Evolutionary conservation across 2,329 filamentous ascomycete species (phyloP), one percentile per base, ranked within the genome.

Genomic region (Parafenestella ontariensis): DNA sequence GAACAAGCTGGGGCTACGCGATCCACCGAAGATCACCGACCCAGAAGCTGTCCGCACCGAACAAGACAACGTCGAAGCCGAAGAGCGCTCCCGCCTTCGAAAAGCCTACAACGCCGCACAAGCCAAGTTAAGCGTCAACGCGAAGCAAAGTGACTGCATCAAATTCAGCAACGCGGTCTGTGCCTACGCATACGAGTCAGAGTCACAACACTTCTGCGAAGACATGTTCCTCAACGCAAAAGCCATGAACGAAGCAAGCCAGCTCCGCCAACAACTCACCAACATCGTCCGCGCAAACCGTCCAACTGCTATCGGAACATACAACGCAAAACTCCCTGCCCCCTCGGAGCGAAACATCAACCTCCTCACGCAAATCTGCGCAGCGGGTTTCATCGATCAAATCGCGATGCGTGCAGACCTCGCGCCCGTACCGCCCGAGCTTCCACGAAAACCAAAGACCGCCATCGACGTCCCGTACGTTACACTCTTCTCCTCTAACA

Each of bases 401-500:
- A 85, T 99, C 36, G 95, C 95, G 41, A 92, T 98, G 64, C 90
- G 95, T 56, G 91, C 91, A 3, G 94, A 99, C 74, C 81, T 92
- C n/a, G 83, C 91, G 0, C 91, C 92, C 0, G 83, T 83, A 11
- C 90, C 91, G 0, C 70, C 72, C 1, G 70, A 73, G 13, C 60
- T 75, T 1, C 55, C 66, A 2, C 83, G 89, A 17, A 91, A 90
- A 58, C 91, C 93, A 0, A 87, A 86, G 46, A 86, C 92, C n/a
- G 90, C 93, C 1, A 96, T 95, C 61, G 92, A 98, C 64, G 90
- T 98, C 2, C 90, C 94, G 0, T 99, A 98, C 71, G 76, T 96
- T 6, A 92, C 95, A 0, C 86, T 99, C 4, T 86, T 93, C 62
- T 88, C 92, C 0, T 81, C 91, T 56, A 73, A 85, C 39, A 69